Conservation (phyloP, 202 grass and related monocot species). For the Carex arenaria region DNA sequence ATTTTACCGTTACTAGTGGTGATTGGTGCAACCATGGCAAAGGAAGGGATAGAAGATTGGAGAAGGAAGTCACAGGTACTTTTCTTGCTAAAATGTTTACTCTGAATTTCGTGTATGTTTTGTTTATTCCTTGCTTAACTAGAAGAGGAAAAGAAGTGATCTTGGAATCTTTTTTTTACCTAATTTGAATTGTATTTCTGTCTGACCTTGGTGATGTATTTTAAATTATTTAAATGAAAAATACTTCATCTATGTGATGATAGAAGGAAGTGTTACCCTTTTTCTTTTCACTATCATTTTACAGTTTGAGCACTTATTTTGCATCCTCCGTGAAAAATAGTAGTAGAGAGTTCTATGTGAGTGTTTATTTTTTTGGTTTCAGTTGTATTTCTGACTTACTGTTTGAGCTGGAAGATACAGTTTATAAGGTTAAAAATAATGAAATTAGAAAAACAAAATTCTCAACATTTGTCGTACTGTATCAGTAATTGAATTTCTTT, state of each 20-base stretch:
- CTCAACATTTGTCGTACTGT: background rate
- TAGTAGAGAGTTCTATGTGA: background rate
- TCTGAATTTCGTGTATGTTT: background rate
- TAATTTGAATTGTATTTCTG: background rate
- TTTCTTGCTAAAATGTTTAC: conserved; percentile 14
- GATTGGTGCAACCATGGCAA: conserved; percentile 82
- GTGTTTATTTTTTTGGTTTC: background rate
- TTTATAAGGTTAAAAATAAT: background rate
- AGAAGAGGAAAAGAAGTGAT: background rate
- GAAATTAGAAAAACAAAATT: background rate
- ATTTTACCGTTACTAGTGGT: conserved; percentile 59
- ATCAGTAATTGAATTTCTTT: conserved; percentile 7
- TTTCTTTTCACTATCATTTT: background rate
- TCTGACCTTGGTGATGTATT: background rate
- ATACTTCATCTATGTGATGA: background rate
- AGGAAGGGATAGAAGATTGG: conserved; percentile 95
- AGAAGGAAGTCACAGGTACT: conserved; percentile 81
- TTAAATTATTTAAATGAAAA: background rate
- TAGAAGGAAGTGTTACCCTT: background rate
- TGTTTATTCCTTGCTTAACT: conserved; percentile 9
- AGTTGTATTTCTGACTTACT: background rate
- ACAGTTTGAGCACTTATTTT: background rate
- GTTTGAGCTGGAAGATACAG: background rate
- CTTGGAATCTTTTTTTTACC: background rate
- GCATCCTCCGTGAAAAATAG: background rate